Percentiles rank a stretch among this genome's conserved stretches.
These are phyloP conservation scores for Thalassiosira mediterranea DNA, from an alignment of 352 stramenopile genomes.

Conservation along the genomic window DNA sequence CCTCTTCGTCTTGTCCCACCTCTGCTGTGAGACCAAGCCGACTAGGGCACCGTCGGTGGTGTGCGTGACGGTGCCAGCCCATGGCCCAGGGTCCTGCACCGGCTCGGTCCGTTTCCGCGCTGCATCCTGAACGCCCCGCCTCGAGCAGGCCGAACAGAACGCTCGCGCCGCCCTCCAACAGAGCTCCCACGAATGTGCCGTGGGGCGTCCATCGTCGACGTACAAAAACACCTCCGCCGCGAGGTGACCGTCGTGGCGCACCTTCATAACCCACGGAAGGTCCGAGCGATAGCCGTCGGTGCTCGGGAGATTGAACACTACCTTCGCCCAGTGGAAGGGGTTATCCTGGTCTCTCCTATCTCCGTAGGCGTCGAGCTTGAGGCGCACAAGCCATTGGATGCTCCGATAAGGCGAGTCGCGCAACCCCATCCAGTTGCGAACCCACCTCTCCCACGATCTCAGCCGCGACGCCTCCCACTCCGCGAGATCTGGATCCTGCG, in stretches of 20 bases:
- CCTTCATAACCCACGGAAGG: slow-evolving; percentile 26
- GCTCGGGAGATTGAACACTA: slow-evolving; percentile 29
- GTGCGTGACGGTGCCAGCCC: slow-evolving; percentile 4
- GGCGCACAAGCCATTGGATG: background rate
- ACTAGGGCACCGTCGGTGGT: background rate
- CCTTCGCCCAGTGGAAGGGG: slow-evolving; percentile 23
- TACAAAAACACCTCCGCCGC: slow-evolving; percentile 24
- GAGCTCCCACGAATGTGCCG: background rate
- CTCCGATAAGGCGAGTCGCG: slow-evolving; percentile 26
- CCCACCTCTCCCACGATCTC: slow-evolving; percentile 27
- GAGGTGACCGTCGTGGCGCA: slow-evolving; percentile 6
- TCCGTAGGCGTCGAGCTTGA: slow-evolving; percentile 10
- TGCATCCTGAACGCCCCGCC: slow-evolving; percentile 11
- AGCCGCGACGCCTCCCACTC: slow-evolving; percentile 2
- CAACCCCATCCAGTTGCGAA: slow-evolving; percentile 39
- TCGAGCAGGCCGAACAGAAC: background rate
- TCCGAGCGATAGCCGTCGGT: background rate
- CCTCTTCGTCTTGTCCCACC: slow-evolving; percentile 8
- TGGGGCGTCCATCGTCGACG: slow-evolving; percentile 13
- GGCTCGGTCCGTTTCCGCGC: background rate
- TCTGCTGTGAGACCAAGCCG: background rate
- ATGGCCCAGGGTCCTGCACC: background rate
- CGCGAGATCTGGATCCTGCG: background rate
- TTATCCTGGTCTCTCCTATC: background rate
- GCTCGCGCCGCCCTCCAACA: background rate